A percentile compares a stretch with the other conserved stretches of the same genome.
phyloP scores from a whole-genome alignment of 139 green algal genomes.

The Chlorella vulgaris region DNA sequence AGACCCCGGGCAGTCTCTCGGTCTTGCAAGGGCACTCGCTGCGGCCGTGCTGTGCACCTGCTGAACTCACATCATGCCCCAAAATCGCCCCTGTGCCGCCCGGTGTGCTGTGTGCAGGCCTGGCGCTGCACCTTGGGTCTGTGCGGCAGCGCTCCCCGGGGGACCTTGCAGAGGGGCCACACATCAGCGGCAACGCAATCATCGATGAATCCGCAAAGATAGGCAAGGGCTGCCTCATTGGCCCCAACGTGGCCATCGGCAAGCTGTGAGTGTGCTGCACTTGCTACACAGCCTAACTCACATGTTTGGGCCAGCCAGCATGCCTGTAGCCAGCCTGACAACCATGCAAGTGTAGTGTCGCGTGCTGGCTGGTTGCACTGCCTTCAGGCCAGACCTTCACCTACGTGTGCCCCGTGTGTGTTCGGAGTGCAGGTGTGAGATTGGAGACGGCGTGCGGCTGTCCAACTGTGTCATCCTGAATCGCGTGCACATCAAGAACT shows the following conservation, averaged over 20 bases:
- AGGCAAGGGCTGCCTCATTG: conserved; percentile 83
- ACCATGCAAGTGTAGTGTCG: no score
- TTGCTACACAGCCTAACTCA: not conserved
- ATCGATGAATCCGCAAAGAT: conserved; percentile 82
- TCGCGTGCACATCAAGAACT: conserved; percentile 78
- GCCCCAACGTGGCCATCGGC: conserved; percentile 92
- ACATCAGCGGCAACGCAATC: conserved; percentile 80
- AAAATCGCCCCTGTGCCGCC: not conserved
- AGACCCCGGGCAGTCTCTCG: no score
- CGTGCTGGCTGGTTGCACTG: no score
- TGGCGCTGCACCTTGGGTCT: conserved; percentile 87
- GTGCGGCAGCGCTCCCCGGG: conserved; percentile 62
- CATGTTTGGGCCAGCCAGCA: no score
- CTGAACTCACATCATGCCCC: no score
- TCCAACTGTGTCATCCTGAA: conserved; percentile 88
- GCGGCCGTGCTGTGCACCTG: no score
- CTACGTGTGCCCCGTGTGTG: no score
- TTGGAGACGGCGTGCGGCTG: conserved; percentile 92
- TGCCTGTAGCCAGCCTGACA: not conserved
- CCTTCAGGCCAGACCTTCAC: no score
- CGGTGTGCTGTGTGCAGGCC: no score
- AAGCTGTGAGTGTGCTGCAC: conserved; percentile 34
- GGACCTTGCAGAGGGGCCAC: conserved; percentile 59
- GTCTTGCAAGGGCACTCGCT: no score
- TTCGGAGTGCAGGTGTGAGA: conserved; percentile 78